phyloP scores from a whole-genome alignment of 106 monocot genomes.

The Dendrobium officinale region DNA sequence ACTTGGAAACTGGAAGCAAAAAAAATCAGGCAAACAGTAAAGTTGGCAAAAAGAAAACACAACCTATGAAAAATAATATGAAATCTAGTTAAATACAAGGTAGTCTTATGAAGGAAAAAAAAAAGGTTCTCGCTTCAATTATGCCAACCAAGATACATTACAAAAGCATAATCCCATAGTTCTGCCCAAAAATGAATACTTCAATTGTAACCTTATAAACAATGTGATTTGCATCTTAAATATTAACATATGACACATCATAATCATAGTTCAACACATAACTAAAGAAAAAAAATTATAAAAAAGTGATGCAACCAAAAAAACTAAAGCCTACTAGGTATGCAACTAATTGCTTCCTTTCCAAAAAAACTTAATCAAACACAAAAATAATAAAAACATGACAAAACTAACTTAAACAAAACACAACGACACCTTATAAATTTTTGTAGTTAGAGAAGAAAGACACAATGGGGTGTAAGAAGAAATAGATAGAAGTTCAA shows the following conservation, averaged over 20 bases:
- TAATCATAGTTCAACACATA: neutral
- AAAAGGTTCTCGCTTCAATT: neutral
- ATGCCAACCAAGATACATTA: neutral
- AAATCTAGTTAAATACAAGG: neutral
- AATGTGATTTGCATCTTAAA: neutral
- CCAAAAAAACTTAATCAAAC: too few relatives aligned
- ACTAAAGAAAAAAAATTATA: neutral
- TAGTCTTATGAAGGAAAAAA: neutral
- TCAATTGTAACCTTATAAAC: neutral
- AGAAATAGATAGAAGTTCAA: too few relatives aligned
- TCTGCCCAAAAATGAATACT: neutral
- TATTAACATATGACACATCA: neutral
- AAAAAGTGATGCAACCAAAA: neutral
- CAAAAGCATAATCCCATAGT: neutral
- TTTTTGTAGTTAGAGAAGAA: too few relatives aligned
- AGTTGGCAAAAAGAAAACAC: neutral
- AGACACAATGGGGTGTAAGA: too few relatives aligned
- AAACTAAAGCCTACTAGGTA: too few relatives aligned
- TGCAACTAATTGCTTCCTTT: too few relatives aligned
- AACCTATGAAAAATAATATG: neutral
- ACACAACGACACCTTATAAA: too few relatives aligned
- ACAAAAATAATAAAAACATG: too few relatives aligned
- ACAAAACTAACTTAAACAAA: too few relatives aligned
- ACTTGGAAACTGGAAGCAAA: slow-evolving; percentile 65
- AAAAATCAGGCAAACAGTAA: neutral